Base-by-base conservation (phyloP, 805 yeast species). In the Cyberlindnera mississippiensis region DNA sequence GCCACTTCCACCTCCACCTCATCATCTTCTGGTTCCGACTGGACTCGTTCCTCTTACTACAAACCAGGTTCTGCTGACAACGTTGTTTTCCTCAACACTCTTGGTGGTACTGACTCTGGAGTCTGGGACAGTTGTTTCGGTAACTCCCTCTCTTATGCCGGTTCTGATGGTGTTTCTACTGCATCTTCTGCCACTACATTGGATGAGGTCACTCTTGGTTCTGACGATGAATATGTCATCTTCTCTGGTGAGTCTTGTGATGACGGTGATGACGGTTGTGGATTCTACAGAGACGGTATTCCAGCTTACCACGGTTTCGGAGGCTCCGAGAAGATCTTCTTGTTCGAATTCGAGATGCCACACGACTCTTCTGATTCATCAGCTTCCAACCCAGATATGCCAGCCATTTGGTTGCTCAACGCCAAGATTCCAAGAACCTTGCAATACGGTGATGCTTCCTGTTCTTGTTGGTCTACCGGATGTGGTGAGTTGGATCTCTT, bases 401-500 rank as follows among this genome's bases (percentile, higher is more conserved):
- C 99, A 53, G 98, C 99, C 49, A 76, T 90, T 56, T 90, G 98
- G 98, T 72, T 90, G 66, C 78, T 90, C 64, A 90, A 90, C 66
- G 96, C 96, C 49, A 85, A 86, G 73, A 82, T 90, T 61, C 96
- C 99, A 69, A 87, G 99, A 76, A 90, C 97, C 53, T 69, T 82
- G 59, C 98, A 93, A 71, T 93, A 93, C 69, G 97, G 97, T 64
- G 71, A 71, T 46, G 63, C 81, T 19, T 62, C 76, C 16, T 93
- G 98, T 74, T 88, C 97, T 28, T 93, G 99, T 77, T 93, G 99
- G 99, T 57, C 76, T 40, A 75, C 95, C 41, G 98, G 98, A 48
- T 93, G 99, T 71, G 99, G 99, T 72, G 99, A 93, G 74, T 73
- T 93, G 58, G 99, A 93, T 69, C 73, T 89, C 58, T 93, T 91